Percentiles rank a stretch among this genome's conserved stretches.
Evolutionary conservation across 2,329 filamentous ascomycete species (phyloP).

Genomic region (Beauveria caledonica): DNA sequence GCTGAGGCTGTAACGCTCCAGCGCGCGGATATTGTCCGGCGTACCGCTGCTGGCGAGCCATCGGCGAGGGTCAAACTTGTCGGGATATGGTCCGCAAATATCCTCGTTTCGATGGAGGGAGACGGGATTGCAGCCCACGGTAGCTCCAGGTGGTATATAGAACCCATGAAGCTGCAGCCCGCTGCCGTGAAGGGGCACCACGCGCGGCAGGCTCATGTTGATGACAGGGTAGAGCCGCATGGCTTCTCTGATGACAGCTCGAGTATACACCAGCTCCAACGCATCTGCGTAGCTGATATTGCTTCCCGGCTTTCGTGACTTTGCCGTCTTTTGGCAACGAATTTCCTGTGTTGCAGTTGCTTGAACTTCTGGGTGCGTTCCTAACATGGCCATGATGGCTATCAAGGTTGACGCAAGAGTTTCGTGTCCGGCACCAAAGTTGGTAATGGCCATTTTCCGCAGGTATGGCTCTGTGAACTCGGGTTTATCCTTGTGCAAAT

Average conservation of each 20-base stretch:
- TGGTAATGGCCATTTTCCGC: slow-evolving; percentile 43
- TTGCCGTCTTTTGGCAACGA: slow-evolving; percentile 6
- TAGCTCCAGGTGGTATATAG: slow-evolving; percentile 35
- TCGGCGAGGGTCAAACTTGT: slow-evolving; percentile 36
- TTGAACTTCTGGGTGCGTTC: slow-evolving; percentile 27
- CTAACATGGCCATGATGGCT: slow-evolving; percentile 39
- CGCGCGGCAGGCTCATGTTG: slow-evolving; percentile 42
- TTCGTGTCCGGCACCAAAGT: slow-evolving; percentile 48
- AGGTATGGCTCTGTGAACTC: slow-evolving; percentile 41
- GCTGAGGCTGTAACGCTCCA: slow-evolving; percentile 41
- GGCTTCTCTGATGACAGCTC: slow-evolving; percentile 42
- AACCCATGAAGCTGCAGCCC: slow-evolving; percentile 32
- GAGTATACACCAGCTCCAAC: slow-evolving; percentile 25
- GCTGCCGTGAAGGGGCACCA: slow-evolving; percentile 24
- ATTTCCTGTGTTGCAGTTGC: slow-evolving; percentile 27
- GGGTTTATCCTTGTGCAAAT: slow-evolving; percentile 35
- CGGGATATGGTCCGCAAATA: slow-evolving; percentile 40
- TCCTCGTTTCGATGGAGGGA: slow-evolving; percentile 40
- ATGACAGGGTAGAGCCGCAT: slow-evolving; percentile 44
- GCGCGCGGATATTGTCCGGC: slow-evolving; percentile 21
- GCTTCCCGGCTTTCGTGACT: neutral
- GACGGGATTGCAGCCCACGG: slow-evolving; percentile 43
- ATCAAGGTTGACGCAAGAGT: slow-evolving; percentile 46
- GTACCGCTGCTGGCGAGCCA: slow-evolving; percentile 30
- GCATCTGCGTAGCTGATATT: slow-evolving; percentile 13